Base-by-base conservation (phyloP, 2,329 filamentous ascomycete species). In the Chalaropsis thielavioides region DNA sequence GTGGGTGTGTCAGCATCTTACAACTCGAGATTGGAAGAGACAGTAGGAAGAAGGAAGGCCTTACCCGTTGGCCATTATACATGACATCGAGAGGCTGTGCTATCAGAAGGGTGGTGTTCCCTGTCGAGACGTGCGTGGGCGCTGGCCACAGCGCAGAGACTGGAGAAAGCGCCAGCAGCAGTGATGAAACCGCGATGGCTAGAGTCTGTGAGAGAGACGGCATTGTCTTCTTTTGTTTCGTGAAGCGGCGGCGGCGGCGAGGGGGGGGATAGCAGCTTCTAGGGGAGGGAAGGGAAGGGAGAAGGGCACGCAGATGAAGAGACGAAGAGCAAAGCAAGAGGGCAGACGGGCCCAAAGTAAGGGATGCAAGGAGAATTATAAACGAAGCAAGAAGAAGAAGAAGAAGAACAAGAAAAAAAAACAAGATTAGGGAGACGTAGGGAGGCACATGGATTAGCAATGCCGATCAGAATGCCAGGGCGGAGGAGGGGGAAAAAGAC, bases 21-120 rank as follows among this genome's bases (percentile, higher is more conserved):
- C 27, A 63, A 65, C 40, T 65, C 62, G 68, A 67, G 62, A 62
- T 63, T 17, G 46, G 24, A 41, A 17, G 15, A 11, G 13, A 40
- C 22, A 27, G 35, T 27, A 24, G 19, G 61, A 66, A 63, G 68
- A 49, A 63, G 74, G 69, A 71, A 75, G 73, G 79, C 72, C 81
- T 72, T 83, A 85, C 82, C 73, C 71, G 72, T 72, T 74, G 75
- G 69, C 81, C 80, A 74, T 86, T 85, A 72, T 85, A 85, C 46
- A 80, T 83, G 66, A 86, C 75, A 15, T 75, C 70, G 66, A 85
- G 72, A 68, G 75, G 74, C 67, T 79, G 73, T 67, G 77, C 75
- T 70, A 86, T 80, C 73, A 80, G 83, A 68, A 86, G 73, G 40
- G 77, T 75, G 10, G 76, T 76, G 69, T 77, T 77, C 66, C 83